Conservation (phyloP, 768 basidiomycete genomes). For the Xerocomus spinulosus region DNA sequence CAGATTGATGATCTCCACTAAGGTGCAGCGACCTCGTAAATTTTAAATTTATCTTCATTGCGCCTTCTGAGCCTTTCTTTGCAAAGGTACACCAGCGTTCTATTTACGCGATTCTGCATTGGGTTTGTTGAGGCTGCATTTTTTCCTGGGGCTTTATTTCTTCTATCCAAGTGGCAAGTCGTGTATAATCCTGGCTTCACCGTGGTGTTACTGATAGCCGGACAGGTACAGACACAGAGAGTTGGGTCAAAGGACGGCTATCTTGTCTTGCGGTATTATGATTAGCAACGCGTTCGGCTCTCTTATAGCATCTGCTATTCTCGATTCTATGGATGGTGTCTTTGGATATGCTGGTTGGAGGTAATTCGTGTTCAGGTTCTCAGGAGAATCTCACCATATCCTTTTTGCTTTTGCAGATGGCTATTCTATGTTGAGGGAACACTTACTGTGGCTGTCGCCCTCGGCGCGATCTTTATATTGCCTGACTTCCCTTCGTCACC, state of each 20-base stretch:
- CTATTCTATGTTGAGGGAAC: conserved; percentile 67
- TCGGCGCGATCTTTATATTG: conserved; percentile 56
- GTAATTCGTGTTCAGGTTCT: conserved; percentile 31
- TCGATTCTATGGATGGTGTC: conserved; percentile 65
- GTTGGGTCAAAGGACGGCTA: conserved; percentile 62
- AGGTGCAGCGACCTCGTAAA: conserved; percentile 42
- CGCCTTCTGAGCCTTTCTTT: conserved; percentile 1
- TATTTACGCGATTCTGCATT: conserved; percentile 69
- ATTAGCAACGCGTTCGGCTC: conserved; percentile 82
- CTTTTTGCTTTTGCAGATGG: conserved; percentile 44
- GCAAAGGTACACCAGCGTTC: conserved; percentile 55
- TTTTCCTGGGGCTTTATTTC: conserved; percentile 58
- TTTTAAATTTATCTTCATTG: neutral
- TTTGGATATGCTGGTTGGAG: conserved; percentile 71
- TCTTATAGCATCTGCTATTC: conserved; percentile 71
- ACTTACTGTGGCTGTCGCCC: conserved; percentile 46
- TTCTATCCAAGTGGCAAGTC: conserved; percentile 33
- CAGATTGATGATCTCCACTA: neutral
- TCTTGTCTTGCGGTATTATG: conserved; percentile 67
- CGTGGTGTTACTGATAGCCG: conserved; percentile 42
- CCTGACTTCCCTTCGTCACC: conserved; percentile 71
- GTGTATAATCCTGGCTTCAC: neutral
- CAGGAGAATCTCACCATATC: neutral
- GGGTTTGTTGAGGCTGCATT: conserved; percentile 74
- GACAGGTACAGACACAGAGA: conserved; percentile 66